Evolutionary conservation across 805 yeast genomes (phyloP).

Genomic region (Barnettozyma siamensis): DNA sequence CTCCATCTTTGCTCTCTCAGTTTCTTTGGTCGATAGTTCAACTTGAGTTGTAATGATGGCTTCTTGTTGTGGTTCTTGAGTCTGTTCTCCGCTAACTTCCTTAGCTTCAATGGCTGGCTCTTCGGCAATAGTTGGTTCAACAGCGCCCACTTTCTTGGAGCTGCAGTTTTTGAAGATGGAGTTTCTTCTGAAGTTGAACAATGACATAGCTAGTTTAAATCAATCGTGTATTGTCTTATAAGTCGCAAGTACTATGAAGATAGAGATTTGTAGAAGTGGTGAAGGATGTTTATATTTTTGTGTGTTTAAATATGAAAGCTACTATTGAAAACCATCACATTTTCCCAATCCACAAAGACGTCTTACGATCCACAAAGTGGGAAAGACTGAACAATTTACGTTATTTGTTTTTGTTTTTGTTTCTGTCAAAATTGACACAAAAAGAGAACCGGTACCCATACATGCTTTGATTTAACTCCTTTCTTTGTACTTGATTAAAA

Average conservation of each 20-base stretch:
- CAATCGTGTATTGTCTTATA: not conserved
- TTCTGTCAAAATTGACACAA: no score
- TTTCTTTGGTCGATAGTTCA: not conserved
- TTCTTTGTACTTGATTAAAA: no score
- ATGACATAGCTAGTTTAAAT: slow-evolving; percentile 6
- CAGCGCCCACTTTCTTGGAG: not conserved
- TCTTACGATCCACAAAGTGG: no score
- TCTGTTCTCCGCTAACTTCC: not conserved
- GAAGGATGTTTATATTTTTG: no score
- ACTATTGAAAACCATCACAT: no score
- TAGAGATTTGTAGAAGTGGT: no score
- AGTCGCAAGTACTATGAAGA: no score
- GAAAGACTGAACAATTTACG: no score
- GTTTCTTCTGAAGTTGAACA: slow-evolving; percentile 7
- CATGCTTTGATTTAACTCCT: no score
- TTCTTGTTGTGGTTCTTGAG: not conserved
- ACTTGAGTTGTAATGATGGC: not conserved
- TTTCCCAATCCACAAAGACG: no score
- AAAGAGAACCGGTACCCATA: no score
- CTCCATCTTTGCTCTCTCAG: not conserved
- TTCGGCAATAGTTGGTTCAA: not conserved
- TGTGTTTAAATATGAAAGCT: not conserved
- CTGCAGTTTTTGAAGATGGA: slow-evolving; percentile 1
- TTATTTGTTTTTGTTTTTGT: no score
- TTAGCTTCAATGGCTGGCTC: not conserved